Evolutionary conservation across 2,329 filamentous ascomycete species (phyloP).

Genomic region (Microthyrium microscopicum): DNA sequence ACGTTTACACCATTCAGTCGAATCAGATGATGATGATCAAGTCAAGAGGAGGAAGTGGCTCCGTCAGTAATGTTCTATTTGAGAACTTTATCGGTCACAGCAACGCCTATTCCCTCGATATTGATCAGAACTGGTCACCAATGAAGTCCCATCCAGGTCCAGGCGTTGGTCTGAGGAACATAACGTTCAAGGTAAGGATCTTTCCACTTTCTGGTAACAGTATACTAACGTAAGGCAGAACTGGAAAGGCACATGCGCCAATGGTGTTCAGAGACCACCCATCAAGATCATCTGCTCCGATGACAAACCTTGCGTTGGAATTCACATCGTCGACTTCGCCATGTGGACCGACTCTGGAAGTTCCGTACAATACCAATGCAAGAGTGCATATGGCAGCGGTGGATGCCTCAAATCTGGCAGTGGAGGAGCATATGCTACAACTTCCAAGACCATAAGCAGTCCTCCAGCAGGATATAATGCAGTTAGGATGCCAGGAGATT

Average conservation of each 20-base stretch:
- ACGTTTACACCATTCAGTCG: slow-evolving; percentile 40
- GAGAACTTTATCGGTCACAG: slow-evolving; percentile 44
- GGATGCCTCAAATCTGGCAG: slow-evolving; percentile 27
- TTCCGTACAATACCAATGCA: slow-evolving; percentile 28
- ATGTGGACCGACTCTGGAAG: slow-evolving; percentile 36
- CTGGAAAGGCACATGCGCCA: slow-evolving; percentile 37
- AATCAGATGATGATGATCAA: slow-evolving; percentile 52
- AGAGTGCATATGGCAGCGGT: slow-evolving; percentile 31
- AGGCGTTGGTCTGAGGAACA: slow-evolving; percentile 35
- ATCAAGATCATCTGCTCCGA: slow-evolving; percentile 36
- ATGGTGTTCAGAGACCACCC: slow-evolving; percentile 35
- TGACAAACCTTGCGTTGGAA: slow-evolving; percentile 33
- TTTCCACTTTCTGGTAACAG: slow-evolving; percentile 1
- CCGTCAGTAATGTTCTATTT: slow-evolving; percentile 32
- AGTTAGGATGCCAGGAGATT: slow-evolving; percentile 20
- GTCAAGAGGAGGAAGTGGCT: slow-evolving; percentile 39
- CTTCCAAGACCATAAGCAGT: slow-evolving; percentile 18
- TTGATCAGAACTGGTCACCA: slow-evolving; percentile 37
- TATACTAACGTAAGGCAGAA: slow-evolving; percentile 15
- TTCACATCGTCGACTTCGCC: slow-evolving; percentile 33
- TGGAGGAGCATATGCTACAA: slow-evolving; percentile 15
- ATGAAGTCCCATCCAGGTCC: slow-evolving; percentile 26
- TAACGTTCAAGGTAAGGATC: slow-evolving; percentile 26
- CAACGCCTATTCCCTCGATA: slow-evolving; percentile 41
- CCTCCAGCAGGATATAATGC: slow-evolving; percentile 23